Evolutionary conservation across 1,284 basidiomycete species (phyloP), one percentile per base, ranked within the genome.

Genomic region (Trametes versicolor): DNA sequence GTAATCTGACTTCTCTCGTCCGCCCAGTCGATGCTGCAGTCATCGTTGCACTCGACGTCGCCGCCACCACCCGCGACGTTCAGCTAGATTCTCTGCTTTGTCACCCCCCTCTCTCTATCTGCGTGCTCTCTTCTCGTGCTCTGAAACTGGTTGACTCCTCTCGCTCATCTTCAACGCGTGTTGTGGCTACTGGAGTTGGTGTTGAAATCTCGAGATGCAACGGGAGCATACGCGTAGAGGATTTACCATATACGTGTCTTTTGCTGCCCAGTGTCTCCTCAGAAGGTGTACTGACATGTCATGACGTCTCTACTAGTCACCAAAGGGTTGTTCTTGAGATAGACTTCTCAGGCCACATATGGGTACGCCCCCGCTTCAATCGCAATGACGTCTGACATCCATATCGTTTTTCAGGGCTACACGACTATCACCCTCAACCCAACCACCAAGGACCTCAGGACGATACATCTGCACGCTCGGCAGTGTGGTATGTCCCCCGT

Each of bases 311-410:
- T 89, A 93, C 91, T 90, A 92, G 91, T 81, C 93, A 97, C 80
- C 95, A 97, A 85, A 94, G 94, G 76, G 94, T 96, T 58, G 93
- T 94, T 66, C 81, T 97, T 70, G 94, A 97, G 80, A 89, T 97
- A 68, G 91, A 94, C 81, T 95, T 97, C 79, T 84, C 88, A 27
- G 94, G 93, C 19, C 82, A 81, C 73, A 83, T 94, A 70, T 93
- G 91, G 87, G 93, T 93, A 79, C 70, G 85, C 54, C 37, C 48
- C 19, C 6, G 34, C 36, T n/a, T 54, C 36, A 27, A 17, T 7
- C 41, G 32, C 25, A 23, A 19, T n/a, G 21, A 39, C 54, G 34
- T 49, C 37, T 48, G 55, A 64, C 60, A 62, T 47, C 48, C 53
- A 51, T 60, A 32, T 37, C 62, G 48, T 29, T 34, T 45, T 67